Conservation (phyloP, 257 asterid genomes). For the Paraleonurus japonicus region DNA sequence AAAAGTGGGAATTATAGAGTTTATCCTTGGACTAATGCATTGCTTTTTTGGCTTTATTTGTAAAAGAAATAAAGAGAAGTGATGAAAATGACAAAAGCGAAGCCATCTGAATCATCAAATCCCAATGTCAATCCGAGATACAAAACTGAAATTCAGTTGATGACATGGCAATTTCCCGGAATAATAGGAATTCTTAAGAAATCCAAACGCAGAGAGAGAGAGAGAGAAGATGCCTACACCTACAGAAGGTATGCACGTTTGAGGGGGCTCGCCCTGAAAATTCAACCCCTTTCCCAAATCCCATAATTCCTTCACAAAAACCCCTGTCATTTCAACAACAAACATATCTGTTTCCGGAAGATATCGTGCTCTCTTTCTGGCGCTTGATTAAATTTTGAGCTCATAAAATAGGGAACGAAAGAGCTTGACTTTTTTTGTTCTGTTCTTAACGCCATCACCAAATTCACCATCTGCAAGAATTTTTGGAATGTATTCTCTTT, state of each 20-base stretch:
- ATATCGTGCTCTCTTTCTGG: constrained; percentile 5
- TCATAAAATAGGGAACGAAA: background rate
- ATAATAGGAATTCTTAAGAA: constrained; percentile 34
- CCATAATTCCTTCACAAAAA: constrained; percentile 40
- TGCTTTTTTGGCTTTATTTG: constrained; percentile 50
- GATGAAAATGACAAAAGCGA: constrained; percentile 43
- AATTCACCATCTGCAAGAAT: constrained; percentile 21
- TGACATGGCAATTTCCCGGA: constrained; percentile 57
- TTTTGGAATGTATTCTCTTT: constrained; percentile 13
- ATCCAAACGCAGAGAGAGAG: constrained; percentile 28
- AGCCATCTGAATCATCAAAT: constrained; percentile 49
- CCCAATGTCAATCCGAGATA: constrained; percentile 30
- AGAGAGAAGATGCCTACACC: constrained; percentile 17
- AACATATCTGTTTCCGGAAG: constrained; percentile 5
- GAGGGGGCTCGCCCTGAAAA: constrained; percentile 37
- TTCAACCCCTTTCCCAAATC: constrained; percentile 43
- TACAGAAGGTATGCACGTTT: constrained; percentile 49
- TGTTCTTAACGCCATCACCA: background rate
- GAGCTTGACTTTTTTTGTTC: background rate
- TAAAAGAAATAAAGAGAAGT: constrained; percentile 24
- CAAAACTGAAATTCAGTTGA: constrained; percentile 49
- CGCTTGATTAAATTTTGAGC: constrained; percentile 29
- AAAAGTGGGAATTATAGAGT: constrained; percentile 17
- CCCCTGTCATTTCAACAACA: constrained; percentile 36
- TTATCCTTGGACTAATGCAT: constrained; percentile 14